phyloP scores from a whole-genome alignment of 305 asterid species.

The Fraxinus albicans region DNA sequence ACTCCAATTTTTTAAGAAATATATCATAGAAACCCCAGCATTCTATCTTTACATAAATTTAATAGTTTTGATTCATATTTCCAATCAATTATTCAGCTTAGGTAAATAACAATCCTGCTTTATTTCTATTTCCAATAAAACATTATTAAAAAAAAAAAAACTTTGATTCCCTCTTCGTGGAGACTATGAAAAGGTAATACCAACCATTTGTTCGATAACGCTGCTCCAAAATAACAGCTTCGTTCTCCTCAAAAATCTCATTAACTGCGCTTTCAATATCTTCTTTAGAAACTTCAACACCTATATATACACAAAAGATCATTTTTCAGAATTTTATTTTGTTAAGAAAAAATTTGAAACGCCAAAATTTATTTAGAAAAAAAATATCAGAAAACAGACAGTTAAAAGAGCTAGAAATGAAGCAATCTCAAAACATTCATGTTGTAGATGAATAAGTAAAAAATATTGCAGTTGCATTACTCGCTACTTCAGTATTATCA shows the following conservation, averaged over 20 bases:
- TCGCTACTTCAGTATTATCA: neutral
- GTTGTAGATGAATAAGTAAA: neutral
- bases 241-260: slow-evolving; percentile 72
- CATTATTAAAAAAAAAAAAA: neutral
- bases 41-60: neutral
- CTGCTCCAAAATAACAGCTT: slow-evolving; percentile 65
- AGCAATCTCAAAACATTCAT: neutral
- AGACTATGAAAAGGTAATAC: slow-evolving; percentile 28
- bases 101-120: neutral
- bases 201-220: slow-evolving; percentile 83
- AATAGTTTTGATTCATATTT: neutral
- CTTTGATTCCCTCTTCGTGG: neutral
- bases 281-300: slow-evolving; percentile 73
- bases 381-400: neutral
- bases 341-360: neutral
- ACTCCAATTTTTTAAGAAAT: neutral
- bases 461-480: neutral
- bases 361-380: neutral
- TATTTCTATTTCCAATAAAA: neutral
- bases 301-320: slow-evolving; percentile 36
- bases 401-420: neutral
- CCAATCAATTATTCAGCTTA: neutral
- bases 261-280: slow-evolving; percentile 60
- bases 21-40: neutral
- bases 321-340: neutral